Base-by-base conservation (phyloP, 1,284 basidiomycete species). In the Ceratorhiza oryzae-sativae region DNA sequence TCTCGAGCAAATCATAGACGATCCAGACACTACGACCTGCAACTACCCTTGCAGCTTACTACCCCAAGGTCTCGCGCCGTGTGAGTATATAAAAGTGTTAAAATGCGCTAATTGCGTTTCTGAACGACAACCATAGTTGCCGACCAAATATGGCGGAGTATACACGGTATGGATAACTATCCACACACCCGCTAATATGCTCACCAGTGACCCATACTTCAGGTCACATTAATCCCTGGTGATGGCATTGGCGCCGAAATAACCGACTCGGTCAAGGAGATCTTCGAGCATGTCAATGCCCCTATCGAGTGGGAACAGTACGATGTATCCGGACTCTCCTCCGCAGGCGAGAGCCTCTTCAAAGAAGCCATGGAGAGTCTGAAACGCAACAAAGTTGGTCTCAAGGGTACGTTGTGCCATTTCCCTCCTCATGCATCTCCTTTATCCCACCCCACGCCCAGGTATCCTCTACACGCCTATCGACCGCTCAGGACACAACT, bases 241-340 rank as follows among this genome's bases (percentile, higher is more conserved):
- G 96, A 98, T 80, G 96, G 96, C 86, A 92, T 99, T 80, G 97
- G 97, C 77, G 88, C 89, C 79, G 97, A 99, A 85, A 95, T 99
- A 80, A 95, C 96, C 75, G 93, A 97, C 83, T 97, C 95, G 20
- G 97, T 99, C 78, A 98, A 99, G 86, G 95, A 98, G 84, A 95
- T 99, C 81, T 99, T 99, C 78, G 94, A 97, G 80, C 88, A 94
- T 76, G 88, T 95, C 81, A 99, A 99, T 81, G 97, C 95, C 41
- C 97, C 97, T 81, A 96, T 99, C 83, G 94, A 98, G 83, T 99
- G 96, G 94, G 96, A 98, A 81, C 94, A 98, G 82, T 98, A 96
- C 84, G 89, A 98, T 80, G 95, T 99, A 75, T 97, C 95, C 56
- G 97, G 97, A 74, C 91, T 97, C 86, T 97, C 95, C 42, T 94